Evolutionary conservation across 305 asterid genomes (phyloP).

Genomic region (Fraxinus greggii): DNA sequence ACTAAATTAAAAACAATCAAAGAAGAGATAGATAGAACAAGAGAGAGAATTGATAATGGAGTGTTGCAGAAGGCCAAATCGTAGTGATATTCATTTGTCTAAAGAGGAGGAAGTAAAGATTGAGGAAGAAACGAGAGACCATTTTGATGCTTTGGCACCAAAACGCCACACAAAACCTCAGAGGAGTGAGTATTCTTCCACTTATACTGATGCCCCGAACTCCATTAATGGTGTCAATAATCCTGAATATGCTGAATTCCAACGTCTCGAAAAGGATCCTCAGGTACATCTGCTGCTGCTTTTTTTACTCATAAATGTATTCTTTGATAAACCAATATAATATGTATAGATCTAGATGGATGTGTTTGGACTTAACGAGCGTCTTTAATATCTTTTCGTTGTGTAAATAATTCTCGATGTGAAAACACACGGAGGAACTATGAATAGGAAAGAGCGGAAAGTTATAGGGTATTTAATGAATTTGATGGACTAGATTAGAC

Average conservation of each 20-base stretch:
- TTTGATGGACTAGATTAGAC: neutral
- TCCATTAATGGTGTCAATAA: slow-evolving; percentile 25
- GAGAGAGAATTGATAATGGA: neutral
- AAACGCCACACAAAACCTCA: slow-evolving; percentile 89
- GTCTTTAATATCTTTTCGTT: neutral
- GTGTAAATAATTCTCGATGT: neutral
- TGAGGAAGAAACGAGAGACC: slow-evolving; percentile 56
- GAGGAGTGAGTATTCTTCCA: slow-evolving; percentile 72
- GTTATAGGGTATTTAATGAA: neutral
- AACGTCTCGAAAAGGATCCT: slow-evolving; percentile 60
- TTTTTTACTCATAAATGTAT: neutral
- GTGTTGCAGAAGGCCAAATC: slow-evolving; percentile 42
- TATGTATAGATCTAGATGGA: neutral
- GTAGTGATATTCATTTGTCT: slow-evolving; percentile 72
- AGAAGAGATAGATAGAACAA: neutral
- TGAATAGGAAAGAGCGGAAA: neutral
- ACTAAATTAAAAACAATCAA: neutral
- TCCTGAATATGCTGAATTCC: slow-evolving; percentile 60
- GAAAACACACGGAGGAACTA: neutral
- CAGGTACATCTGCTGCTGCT: slow-evolving; percentile 36
- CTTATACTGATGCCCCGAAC: slow-evolving; percentile 49
- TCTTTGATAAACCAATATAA: neutral
- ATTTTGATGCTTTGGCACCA: slow-evolving; percentile 72
- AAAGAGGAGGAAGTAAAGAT: slow-evolving; percentile 57
- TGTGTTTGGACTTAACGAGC: neutral